Evolutionary conservation across 2,329 filamentous ascomycete genomes (phyloP).

Genomic region (Lachnellula subtilissima): DNA sequence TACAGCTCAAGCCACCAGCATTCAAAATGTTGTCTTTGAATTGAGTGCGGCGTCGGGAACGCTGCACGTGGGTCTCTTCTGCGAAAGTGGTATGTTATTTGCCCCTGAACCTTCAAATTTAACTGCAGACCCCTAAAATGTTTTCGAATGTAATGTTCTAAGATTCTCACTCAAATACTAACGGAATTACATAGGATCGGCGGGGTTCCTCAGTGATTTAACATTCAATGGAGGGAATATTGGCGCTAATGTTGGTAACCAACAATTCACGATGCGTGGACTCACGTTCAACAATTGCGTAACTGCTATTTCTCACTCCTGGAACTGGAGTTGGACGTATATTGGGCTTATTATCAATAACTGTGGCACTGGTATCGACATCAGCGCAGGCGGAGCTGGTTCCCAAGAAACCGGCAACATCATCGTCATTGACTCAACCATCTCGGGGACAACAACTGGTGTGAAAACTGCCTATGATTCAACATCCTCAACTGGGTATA

Average conservation of each 20-base stretch:
- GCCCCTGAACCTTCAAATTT: not conserved
- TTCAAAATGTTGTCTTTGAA: slow-evolving; percentile 58
- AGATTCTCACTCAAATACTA: not conserved
- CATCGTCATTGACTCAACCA: slow-evolving; percentile 51
- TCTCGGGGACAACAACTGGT: slow-evolving; percentile 45
- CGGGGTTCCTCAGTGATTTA: slow-evolving; percentile 55
- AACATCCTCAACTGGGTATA: slow-evolving; percentile 46
- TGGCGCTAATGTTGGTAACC: slow-evolving; percentile 56
- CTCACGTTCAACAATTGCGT: slow-evolving; percentile 38
- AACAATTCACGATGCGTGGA: slow-evolving; percentile 59
- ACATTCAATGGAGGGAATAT: slow-evolving; percentile 56
- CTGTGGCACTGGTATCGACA: slow-evolving; percentile 48
- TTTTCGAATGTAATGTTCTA: slow-evolving; percentile 14
- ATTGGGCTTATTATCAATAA: slow-evolving; percentile 47
- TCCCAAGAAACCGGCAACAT: slow-evolving; percentile 49
- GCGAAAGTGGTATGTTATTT: slow-evolving; percentile 42
- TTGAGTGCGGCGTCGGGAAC: slow-evolving; percentile 44
- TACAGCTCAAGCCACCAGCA: slow-evolving; percentile 50
- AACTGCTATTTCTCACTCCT: slow-evolving; percentile 52
- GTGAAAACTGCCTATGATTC: slow-evolving; percentile 47
- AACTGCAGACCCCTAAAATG: not conserved
- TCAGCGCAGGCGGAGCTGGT: slow-evolving; percentile 38
- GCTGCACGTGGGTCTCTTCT: slow-evolving; percentile 54
- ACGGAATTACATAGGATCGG: slow-evolving; percentile 36
- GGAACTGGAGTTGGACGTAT: slow-evolving; percentile 57